A percentile compares a stretch with the other conserved stretches of the same genome.
phyloP scores from a whole-genome alignment of 2,329 filamentous ascomycete species.

The Fusarium cyanostomum region DNA sequence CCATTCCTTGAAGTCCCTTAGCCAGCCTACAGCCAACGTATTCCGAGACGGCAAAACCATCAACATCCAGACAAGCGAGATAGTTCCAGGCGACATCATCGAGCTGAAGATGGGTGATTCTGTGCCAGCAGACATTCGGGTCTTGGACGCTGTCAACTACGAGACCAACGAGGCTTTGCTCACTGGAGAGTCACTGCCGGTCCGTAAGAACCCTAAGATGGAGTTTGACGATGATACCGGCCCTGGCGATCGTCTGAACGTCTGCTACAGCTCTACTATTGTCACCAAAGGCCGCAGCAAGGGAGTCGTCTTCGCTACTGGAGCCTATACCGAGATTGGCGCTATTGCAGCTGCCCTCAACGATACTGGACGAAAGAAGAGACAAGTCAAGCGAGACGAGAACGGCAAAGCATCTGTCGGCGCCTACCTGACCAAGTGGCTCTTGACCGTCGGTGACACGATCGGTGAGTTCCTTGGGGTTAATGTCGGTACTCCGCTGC shows the following conservation, averaged over 20 bases:
- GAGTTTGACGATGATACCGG: conserved; percentile 54
- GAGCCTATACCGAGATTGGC: conserved; percentile 70
- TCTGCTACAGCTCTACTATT: conserved; percentile 70
- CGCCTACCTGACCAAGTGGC: conserved; percentile 47
- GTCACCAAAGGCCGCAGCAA: conserved; percentile 69
- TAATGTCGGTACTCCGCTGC: conserved; percentile 71
- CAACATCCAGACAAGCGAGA: conserved; percentile 22
- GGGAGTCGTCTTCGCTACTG: conserved; percentile 70
- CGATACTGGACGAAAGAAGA: conserved; percentile 45
- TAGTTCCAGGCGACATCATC: conserved; percentile 63
- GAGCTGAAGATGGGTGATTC: conserved; percentile 65
- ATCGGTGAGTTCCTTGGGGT: conserved; percentile 56
- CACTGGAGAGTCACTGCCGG: conserved; percentile 59
- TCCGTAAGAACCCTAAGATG: conserved; percentile 59
- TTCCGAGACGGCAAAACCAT: conserved; percentile 30
- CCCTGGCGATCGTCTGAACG: conserved; percentile 67
- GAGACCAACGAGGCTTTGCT: conserved; percentile 31
- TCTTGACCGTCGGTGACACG: conserved; percentile 41
- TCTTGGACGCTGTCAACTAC: conserved; percentile 26
- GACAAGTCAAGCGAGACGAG: conserved; percentile 53
- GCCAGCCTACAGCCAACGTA: conserved; percentile 35
- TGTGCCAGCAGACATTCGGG: conserved; percentile 67
- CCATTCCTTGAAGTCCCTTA: conserved; percentile 55
- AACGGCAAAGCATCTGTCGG: conserved; percentile 50
- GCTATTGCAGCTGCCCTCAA: conserved; percentile 64